Base-by-base conservation (phyloP, 106 monocot species). In the Platanthera zijinensis region DNA sequence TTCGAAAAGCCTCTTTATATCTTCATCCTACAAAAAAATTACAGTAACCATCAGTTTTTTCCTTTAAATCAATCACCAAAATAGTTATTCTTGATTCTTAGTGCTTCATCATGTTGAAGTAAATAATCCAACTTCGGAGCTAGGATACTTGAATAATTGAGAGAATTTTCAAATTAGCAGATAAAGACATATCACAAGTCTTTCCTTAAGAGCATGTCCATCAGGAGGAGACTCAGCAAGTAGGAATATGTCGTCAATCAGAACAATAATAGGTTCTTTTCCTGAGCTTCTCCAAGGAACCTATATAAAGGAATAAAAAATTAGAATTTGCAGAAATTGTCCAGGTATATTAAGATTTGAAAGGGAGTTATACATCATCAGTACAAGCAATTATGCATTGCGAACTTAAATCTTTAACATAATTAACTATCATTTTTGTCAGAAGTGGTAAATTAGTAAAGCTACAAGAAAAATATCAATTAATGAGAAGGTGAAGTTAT, bases 241-340 rank as follows among this genome's bases (percentile, higher is more conserved):
- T n/a, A n/a, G n/a, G n/a, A n/a, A n/a, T n/a, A n/a, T n/a, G n/a
- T n/a, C n/a, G n/a, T n/a, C n/a, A n/a, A n/a, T n/a, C n/a, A n/a
- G n/a, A n/a, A n/a, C 97, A 80, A 97, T 75, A 47, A 97, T 94
- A 79, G 97, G 97, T 51, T 97, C 94, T 83, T 97, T 97, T 32
- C 97, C 97, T 48, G 94, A 91, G 73, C 91, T 87, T 78, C 94
- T 97, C 97, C 97, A 97, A 66, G 97, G 97, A 79, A 97, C 93
- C 97, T 97, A 74, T 47, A 80, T 39, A 19, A 50, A 51, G n/a
- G 3, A 72, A 72, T 8, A 14, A 71, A 72, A 50, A 50, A 51
- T 72, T 72, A 50, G 70, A 70, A 48, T 15, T 1, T 45, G 48
- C 45, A 47, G 48, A 15, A 68, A 66, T 5, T 28, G 8, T 10